Conservation (phyloP, 805 yeast species). For the Myxozyma vanderwaltii region DNA sequence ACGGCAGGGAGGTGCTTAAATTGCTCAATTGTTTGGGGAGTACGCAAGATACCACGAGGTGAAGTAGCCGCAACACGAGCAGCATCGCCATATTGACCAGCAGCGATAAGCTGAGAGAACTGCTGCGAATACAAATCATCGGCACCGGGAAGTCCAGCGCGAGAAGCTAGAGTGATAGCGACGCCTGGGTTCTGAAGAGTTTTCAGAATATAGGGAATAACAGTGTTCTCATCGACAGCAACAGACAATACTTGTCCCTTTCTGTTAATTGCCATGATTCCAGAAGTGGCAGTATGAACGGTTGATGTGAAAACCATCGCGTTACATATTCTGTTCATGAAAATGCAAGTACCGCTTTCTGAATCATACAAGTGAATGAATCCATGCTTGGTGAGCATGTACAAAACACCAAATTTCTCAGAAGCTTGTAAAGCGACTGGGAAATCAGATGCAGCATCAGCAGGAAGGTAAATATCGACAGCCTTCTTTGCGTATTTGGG, state of each 20-base stretch:
- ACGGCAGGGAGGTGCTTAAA: constrained; percentile 87
- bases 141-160: constrained; percentile 98
- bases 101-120: constrained; percentile 78
- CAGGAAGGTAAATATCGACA: constrained; percentile 93
- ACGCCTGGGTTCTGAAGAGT: constrained; percentile 82
- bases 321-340: constrained; percentile 93
- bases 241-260: constrained; percentile 94
- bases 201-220: constrained; percentile 85
- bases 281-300: constrained; percentile 67
- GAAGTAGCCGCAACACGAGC: constrained; percentile 97
- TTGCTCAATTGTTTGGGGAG: constrained; percentile 90
- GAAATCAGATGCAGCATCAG: constrained; percentile 94
- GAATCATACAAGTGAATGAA: constrained; percentile 94
- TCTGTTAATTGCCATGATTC: constrained; percentile 91
- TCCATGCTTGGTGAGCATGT: constrained; percentile 91
- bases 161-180: constrained; percentile 85
- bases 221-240: constrained; percentile 78
- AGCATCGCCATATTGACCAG: constrained; percentile 87
- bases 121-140: constrained; percentile 89
- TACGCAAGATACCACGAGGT: constrained; percentile 75
- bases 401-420: constrained; percentile 80
- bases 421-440: constrained; percentile 91
- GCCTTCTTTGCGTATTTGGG: constrained; percentile 87
- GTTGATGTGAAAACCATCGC: constrained; percentile 93
- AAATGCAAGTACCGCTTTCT: constrained; percentile 88